Evolutionary conservation across 495 filamentous ascomycete genomes (phyloP).

Genomic region (Aspergillus sclerotiicarbonarius): DNA sequence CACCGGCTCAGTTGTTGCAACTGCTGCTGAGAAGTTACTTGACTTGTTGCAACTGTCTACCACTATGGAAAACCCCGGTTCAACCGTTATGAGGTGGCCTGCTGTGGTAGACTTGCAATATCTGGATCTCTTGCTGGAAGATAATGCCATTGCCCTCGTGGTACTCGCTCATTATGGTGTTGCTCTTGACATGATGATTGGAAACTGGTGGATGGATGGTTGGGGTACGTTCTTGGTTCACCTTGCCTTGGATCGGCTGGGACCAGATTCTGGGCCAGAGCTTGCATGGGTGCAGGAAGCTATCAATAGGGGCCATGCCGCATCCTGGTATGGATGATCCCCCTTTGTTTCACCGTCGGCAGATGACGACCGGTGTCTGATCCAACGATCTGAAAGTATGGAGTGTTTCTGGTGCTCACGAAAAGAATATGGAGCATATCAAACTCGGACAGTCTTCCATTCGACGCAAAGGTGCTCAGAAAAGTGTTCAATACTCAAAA

Average conservation of each 20-base stretch:
- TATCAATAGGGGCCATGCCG: not conserved
- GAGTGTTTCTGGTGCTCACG: too few relatives aligned
- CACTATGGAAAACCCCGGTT: not conserved
- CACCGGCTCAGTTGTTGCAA: not conserved
- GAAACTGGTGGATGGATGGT: constrained; percentile 14
- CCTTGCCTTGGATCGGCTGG: constrained; percentile 3
- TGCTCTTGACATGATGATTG: not conserved
- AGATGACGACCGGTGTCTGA: not conserved
- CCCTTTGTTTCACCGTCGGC: not conserved
- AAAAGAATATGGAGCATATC: too few relatives aligned
- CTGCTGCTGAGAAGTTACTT: not conserved
- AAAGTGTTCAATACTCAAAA: too few relatives aligned
- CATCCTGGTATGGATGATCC: not conserved
- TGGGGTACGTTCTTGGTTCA: constrained; percentile 13
- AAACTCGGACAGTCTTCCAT: too few relatives aligned
- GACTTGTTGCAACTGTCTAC: not conserved
- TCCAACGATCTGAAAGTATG: not conserved
- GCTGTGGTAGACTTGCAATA: constrained; percentile 3
- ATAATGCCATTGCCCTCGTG: constrained; percentile 1
- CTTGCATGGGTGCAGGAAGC: not conserved
- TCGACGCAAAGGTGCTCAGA: too few relatives aligned
- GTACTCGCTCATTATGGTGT: constrained; percentile 8
- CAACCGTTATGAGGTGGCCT: constrained; percentile 8
- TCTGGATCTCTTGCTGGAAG: constrained; percentile 8
- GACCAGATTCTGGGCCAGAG: not conserved